Conservation (phyloP, 352 stramenopile genomes). For the Phytophthora chlamydospora region DNA sequence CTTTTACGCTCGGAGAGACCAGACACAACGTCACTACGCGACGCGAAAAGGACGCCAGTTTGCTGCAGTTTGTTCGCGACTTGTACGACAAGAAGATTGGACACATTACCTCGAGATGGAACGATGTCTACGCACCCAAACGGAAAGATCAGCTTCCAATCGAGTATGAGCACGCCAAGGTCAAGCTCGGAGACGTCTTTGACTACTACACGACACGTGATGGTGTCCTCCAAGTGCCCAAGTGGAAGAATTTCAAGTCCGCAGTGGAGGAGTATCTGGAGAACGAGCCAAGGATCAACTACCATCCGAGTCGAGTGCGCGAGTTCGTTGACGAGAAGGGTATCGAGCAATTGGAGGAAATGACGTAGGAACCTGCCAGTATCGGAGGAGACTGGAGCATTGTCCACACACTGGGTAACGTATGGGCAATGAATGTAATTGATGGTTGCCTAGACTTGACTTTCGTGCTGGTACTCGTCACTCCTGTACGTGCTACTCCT, state of each 20-base stretch:
- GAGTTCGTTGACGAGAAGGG: conserved; percentile 19
- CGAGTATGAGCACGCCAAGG: conserved; percentile 13
- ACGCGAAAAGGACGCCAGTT: not conserved
- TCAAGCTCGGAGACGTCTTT: conserved; percentile 24
- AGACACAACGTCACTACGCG: too few relatives aligned
- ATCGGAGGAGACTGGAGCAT: too few relatives aligned
- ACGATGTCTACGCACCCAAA: not conserved
- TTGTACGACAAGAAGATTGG: conserved; percentile 1
- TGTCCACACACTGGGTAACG: too few relatives aligned
- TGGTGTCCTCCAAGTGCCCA: conserved; percentile 10
- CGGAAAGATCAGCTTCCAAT: not conserved
- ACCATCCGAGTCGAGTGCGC: conserved; percentile 24
- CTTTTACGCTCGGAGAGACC: not conserved
- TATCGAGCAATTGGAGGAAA: too few relatives aligned
- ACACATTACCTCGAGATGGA: not conserved
- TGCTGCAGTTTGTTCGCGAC: not conserved
- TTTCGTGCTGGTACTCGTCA: too few relatives aligned
- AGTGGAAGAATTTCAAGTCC: conserved; percentile 28
- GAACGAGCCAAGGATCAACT: conserved; percentile 18
- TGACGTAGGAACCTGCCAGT: too few relatives aligned
- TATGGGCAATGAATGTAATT: too few relatives aligned
- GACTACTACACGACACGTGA: conserved; percentile 28
- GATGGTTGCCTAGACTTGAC: too few relatives aligned
- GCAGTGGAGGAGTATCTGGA: conserved; percentile 30
- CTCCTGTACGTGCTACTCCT: too few relatives aligned